Evolutionary conservation across 257 asterid genomes (phyloP), one percentile per base, ranked within the genome.

Genomic region (Ilex asprella): DNA sequence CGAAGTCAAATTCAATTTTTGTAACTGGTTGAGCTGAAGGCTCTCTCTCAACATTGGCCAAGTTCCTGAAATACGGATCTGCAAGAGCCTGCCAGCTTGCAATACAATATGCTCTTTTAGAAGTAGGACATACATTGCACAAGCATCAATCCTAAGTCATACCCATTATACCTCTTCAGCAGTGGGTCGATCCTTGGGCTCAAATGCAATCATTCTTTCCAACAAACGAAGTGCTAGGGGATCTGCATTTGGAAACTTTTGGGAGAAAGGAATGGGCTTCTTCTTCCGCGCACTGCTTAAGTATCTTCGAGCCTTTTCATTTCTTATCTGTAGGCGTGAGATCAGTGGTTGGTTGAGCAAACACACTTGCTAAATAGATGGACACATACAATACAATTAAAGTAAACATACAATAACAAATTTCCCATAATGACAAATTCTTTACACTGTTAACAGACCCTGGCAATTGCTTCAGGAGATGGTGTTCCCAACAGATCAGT

Each of bases 1-100:
- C 99, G 72, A 93, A 93, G 66, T 93, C 99, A 46, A 93, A 93
- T 75, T 93, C 99, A 96, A 93, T 85, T 79, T 93, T 93, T 30
- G 96, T 85, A 46, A 93, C 94, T 0, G 97, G 94, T 59, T 89
- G 99, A 53, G 99, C 87, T n/a, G 92, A 82, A 68, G 99, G 99
- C 58, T 93, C 99, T 75, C 99, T 85, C 81, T 93, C 97, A 56
- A 89, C 99, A 73, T 85, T 81, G 64, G 97, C 95, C 80, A 93
- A 82, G 85, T 93, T 93, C 73, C 92, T 79, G 78, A 93, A 93
- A 76, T 93, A 92, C 30, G 97, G 97, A 85, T 88, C 97, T 72
- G 98, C 97, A 79, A 92, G 97, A 66, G 98, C 95, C 98, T 91
- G 82, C 67, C 31, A 75, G 75, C 71, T 55, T 78, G 30, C 67